Percentiles rank a stretch among this genome's conserved stretches.
phyloP scores from a whole-genome alignment of 805 yeast species.

The Zygotorulaspora sp. region DNA sequence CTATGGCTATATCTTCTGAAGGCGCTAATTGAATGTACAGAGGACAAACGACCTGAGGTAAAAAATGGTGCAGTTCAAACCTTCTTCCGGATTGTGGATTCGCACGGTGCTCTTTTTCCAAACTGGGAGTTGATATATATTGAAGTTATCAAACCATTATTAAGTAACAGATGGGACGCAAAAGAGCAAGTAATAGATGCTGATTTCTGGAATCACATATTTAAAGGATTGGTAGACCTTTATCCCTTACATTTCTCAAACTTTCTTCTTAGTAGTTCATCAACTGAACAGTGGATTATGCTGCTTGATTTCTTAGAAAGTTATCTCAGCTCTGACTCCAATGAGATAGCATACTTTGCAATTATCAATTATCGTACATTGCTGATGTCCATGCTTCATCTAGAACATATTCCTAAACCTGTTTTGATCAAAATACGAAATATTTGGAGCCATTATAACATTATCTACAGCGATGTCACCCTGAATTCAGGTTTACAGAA shows the following conservation, averaged over 20 bases:
- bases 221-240: constrained; percentile 63
- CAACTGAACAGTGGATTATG: constrained; percentile 49
- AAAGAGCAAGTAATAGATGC: constrained; percentile 43
- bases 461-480: constrained; percentile 42
- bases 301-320: constrained; percentile 47
- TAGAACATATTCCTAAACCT: constrained; percentile 30
- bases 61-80: constrained; percentile 89
- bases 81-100: constrained; percentile 72
- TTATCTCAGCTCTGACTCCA: constrained; percentile 41
- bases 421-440: constrained; percentile 40
- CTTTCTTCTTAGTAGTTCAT: constrained; percentile 19
- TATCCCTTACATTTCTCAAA: constrained; percentile 49
- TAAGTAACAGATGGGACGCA: constrained; percentile 30
- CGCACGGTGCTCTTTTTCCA: constrained; percentile 56
- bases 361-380: constrained; percentile 52
- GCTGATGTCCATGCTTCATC: constrained; percentile 42
- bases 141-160: constrained; percentile 55
- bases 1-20: constrained; percentile 64
- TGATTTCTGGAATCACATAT: constrained; percentile 57
- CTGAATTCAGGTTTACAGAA: constrained; percentile 24
- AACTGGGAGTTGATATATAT: constrained; percentile 67
- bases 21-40: constrained; percentile 57
- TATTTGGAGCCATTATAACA: constrained; percentile 47
- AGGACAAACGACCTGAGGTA: constrained; percentile 70
- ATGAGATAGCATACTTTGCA: constrained; percentile 44